phyloP scores from a whole-genome alignment of 345 rosid genomes.

The Geranium rotundifolium region DNA sequence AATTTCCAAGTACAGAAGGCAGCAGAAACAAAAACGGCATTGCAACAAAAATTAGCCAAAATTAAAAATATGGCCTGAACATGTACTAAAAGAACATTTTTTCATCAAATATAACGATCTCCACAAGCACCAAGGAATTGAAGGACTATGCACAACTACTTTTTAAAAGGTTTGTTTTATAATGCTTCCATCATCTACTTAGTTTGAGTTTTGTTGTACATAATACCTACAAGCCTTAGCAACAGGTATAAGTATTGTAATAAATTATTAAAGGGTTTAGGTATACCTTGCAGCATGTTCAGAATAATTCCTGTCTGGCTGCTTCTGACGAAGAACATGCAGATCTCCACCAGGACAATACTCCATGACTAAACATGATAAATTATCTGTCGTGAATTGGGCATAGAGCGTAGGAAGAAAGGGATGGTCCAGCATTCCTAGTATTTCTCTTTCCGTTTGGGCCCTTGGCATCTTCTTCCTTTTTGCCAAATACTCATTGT shows the following conservation, averaged over 20 bases:
- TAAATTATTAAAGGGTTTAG: not conserved
- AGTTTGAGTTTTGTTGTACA: no score
- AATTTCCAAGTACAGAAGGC: no score
- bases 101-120: no score
- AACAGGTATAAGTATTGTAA: not conserved
- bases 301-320: slow-evolving; percentile 56
- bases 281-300: slow-evolving; percentile 84
- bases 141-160: no score
- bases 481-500: slow-evolving; percentile 72
- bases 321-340: slow-evolving; percentile 87
- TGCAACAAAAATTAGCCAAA: no score
- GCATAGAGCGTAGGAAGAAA: slow-evolving; percentile 84
- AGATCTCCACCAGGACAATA: slow-evolving; percentile 76
- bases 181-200: no score
- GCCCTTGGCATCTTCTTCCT: slow-evolving; percentile 90
- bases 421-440: slow-evolving; percentile 85
- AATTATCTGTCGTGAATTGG: slow-evolving; percentile 69
- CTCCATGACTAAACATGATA: slow-evolving; percentile 38
- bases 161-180: no score
- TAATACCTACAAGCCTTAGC: no score
- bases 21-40: no score
- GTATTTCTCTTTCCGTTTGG: slow-evolving; percentile 76
- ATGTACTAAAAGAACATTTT: no score
- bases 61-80: no score
- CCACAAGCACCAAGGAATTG: no score